phyloP scores from a whole-genome alignment of 768 basidiomycete species.

The Pholiota molesta region DNA sequence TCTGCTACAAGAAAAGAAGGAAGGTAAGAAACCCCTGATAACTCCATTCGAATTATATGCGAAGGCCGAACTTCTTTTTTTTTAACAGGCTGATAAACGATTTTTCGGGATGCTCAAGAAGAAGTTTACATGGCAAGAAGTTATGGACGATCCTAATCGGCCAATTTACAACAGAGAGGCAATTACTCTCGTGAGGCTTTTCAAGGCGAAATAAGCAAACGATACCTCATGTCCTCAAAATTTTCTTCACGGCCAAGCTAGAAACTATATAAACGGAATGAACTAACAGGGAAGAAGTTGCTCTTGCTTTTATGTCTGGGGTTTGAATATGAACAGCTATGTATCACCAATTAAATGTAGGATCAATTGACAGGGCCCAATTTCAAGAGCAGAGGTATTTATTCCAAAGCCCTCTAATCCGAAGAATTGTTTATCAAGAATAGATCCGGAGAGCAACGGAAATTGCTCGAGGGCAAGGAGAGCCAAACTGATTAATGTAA shows the following conservation, averaged over 20 bases:
- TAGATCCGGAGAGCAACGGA: not conserved
- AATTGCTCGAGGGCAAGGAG: too few species aligned
- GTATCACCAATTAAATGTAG: not conserved
- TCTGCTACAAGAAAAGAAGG: slow-evolving; percentile 93
- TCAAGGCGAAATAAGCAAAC: slow-evolving; percentile 28
- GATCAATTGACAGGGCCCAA: not conserved
- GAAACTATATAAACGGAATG: not conserved
- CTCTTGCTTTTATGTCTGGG: too few species aligned
- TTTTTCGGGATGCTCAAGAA: slow-evolving; percentile 84
- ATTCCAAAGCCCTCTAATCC: not conserved
- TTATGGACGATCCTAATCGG: slow-evolving; percentile 64
- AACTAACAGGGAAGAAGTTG: not conserved
- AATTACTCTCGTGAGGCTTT: slow-evolving; percentile 63
- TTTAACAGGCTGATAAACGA: slow-evolving; percentile 76
- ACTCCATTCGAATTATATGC: not conserved
- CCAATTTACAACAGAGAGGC: slow-evolving; percentile 63
- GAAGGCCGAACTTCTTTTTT: not conserved
- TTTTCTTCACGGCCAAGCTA: too few species aligned
- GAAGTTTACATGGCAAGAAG: slow-evolving; percentile 73
- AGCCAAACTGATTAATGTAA: too few species aligned
- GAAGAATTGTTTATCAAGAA: not conserved
- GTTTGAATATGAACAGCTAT: not conserved
- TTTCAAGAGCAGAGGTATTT: not conserved
- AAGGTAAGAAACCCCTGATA: slow-evolving; percentile 52
- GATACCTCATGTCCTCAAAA: not conserved